Base-by-base conservation (phyloP, 768 basidiomycete species). In the Boletus subparvulus region DNA sequence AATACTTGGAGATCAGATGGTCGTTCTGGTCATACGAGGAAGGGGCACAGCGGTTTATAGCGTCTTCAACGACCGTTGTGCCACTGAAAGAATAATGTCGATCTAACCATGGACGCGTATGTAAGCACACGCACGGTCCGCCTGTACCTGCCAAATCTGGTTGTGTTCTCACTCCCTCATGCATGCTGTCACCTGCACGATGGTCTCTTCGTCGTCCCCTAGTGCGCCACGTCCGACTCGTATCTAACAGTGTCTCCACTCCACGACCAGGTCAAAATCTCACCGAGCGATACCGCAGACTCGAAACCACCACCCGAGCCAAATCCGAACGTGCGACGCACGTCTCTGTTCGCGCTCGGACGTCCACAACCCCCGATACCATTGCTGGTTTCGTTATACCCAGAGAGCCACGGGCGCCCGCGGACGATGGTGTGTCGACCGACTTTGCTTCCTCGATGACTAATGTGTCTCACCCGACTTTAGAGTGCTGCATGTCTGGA, bases 401-500 rank as follows among this genome's bases (percentile, higher is more conserved):
- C 3, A 73, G 81, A 59, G 72, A 81, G 55, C 90, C 90, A 0
- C 77, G 71, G 43, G 77, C 80, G 2, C 90, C 89, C 3, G 79
- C 77, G 51, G 76, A 84, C 46, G 89, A 92, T 67, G 89, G 59
- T 60, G 0, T 13, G 55, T 46, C 19, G 5, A 3, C 10, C 24
- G 4, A 28, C 13, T 32, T n/a, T 36, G 6, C 2, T 21, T 30
- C 12, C 12, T n/a, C 28, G 4, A 11, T 3, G 14, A 16, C 35
- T 17, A 10, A 11, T 6, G 7, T 19, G 4, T 33, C 28, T 26
- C 16, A 42, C n/a, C 24, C 26, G n/a, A 30, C 21, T 3, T 11
- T 61, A 94, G 93, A 94, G 72, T 94, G 93, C 71, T 96, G 93
- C 76, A 95, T 95, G 93, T 93, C 92, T 3, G 91, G 91, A 32